Conservation (phyloP, 805 yeast genomes). For the Ogataea philodendri region DNA sequence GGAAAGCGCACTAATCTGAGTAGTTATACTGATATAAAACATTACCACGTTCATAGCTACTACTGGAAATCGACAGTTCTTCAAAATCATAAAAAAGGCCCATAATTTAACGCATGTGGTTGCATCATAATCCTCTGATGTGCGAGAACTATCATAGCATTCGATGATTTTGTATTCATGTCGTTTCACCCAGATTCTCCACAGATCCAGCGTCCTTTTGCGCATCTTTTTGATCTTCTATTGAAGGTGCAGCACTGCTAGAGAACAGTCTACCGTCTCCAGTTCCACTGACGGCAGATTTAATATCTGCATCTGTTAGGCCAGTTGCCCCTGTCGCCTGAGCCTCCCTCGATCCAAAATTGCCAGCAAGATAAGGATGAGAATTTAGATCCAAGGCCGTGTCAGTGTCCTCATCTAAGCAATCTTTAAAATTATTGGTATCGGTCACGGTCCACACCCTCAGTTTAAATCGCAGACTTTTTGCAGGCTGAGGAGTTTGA, state of each 20-base stretch:
- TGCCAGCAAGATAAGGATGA: constrained; percentile 29
- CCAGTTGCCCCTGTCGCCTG: constrained; percentile 22
- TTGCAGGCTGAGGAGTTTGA: constrained; percentile 29
- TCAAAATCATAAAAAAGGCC: too few species aligned
- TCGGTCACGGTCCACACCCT: constrained; percentile 34
- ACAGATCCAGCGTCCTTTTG: constrained; percentile 3
- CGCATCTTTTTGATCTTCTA: constrained; percentile 11
- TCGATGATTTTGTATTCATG: too few species aligned
- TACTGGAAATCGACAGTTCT: too few species aligned
- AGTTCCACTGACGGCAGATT: constrained; percentile 42
- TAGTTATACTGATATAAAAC: too few species aligned
- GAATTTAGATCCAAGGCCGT: constrained; percentile 37
- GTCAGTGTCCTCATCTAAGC: constrained; percentile 34
- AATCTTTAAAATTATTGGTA: constrained; percentile 18
- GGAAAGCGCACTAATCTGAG: too few species aligned
- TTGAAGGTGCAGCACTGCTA: constrained; percentile 31
- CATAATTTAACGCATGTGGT: too few species aligned
- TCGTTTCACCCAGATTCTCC: too few species aligned
- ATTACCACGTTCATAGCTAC: too few species aligned
- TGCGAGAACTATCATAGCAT: too few species aligned
- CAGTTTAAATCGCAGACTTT: constrained; percentile 33
- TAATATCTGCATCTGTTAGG: constrained; percentile 39
- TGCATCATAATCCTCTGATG: too few species aligned
- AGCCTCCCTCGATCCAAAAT: constrained; percentile 11
- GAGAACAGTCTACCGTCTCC: constrained; percentile 32